Evolutionary conservation across 1,284 basidiomycete genomes (phyloP), one percentile per base, ranked within the genome.

Genomic region (Ceratobasidium sp.): DNA sequence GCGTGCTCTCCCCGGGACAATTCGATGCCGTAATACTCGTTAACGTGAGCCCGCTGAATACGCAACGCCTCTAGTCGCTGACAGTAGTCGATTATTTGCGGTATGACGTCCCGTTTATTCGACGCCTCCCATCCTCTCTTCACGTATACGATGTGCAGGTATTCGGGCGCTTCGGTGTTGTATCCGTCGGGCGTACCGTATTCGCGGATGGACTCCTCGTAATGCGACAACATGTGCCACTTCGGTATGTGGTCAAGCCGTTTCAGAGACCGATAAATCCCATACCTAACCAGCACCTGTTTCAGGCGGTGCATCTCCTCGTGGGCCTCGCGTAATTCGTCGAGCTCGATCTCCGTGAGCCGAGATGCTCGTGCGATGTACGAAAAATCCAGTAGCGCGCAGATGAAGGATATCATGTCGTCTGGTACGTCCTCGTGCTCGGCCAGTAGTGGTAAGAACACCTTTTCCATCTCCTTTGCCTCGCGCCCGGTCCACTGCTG

Each of bases 101-200:
- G 40, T 4, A 63, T 42, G 7, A 49, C 33, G 0, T 70, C 53
- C 26, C 53, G 49, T 42, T 75, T 67, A 40, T 78, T 80, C 20
- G 71, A 76, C 46, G 77, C 79, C 12, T 71, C 7, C 20, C 60
- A 80, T 23, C 77, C 64, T 2, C 61, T 39, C 55, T 80, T 80
- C n/a, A 72, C 70, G 18, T 60, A 64, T n/a, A 63, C 46, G 26
- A 78, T 80, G 49, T 80, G 79, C 12, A 78, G 63, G 9, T 46
- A 51, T 26, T 80, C 77, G 23, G 76, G 60, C 18, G 40, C 44
- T 40, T 80, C 77, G 2, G 79, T 80, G n/a, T 78, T 78, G 42
- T 75, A 76, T 33, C 73, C 73, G 26, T 78, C 70, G 5, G 77
- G 63, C 5, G 77, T 78, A 4, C 79, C 79, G 7, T 75, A 55